Evolutionary conservation across 2,329 filamentous ascomycete genomes (phyloP), one percentile per base, ranked within the genome.

Genomic region (Zymoseptoria passerinii): DNA sequence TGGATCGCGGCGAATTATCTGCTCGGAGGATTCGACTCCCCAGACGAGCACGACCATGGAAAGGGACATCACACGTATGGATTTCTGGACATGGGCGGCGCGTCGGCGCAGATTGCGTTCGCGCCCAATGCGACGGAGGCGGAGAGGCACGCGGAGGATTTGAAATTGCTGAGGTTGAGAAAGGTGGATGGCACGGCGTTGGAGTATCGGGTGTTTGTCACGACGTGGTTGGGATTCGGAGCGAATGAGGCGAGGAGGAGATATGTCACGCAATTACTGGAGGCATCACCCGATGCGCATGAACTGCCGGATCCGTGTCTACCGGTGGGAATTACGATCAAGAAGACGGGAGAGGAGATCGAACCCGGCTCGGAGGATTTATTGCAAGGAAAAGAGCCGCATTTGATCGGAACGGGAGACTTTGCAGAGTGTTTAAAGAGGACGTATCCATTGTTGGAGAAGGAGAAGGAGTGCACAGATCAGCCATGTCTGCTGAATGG

Each of bases 1-100:
- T 99, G 94, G 94, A 88, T 99, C 66, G 92, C 95, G 7, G 89
- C 92, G 55, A 99, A 99, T 71, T 99, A 99, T 70, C 76, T 99
- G 28, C 80, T 99, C 1, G 92, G 91, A 28, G 90, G 91, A 3
- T 97, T 99, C 67, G 89, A 97, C 71, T 78, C 82, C 18, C 86
- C 90, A 0, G 77, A 86, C 54, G 76, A 84, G 13, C 89, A 96
- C 67, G 78, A 83, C 55, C 90, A 96, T 72, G 91, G 90, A 55
- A 91, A 95, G 64, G 84, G 83, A 27, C 94, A 97, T 71, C 89
- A 92, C 69, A 99, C 94, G 0, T 99, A 97, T 73, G 94, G 94
- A 0, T 99, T 99, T 69, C 78, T 99, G 61, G 94, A 99, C 71
- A 99, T 99, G 95, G 94, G 94, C 53, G 94, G 94, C 54, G 94